Evolutionary conservation across 1,284 basidiomycete species (phyloP).

Genomic region (Volvariella volvacea): DNA sequence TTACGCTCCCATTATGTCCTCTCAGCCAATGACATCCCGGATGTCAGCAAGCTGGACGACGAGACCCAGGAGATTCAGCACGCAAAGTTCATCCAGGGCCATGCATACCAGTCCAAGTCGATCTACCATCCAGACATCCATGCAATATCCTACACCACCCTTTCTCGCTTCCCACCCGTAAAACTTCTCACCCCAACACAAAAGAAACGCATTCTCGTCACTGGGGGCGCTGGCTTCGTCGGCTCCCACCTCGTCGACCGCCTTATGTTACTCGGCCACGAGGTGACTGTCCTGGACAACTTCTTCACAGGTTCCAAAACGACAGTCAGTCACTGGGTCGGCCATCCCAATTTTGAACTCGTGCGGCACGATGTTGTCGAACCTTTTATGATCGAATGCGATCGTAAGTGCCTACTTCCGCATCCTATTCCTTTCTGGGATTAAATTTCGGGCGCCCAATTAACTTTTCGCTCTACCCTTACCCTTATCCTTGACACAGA

Average conservation of each 20-base stretch:
- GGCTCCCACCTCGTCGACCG: constrained; percentile 97
- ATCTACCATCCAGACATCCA: constrained; percentile 74
- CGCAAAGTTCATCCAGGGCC: constrained; percentile 46
- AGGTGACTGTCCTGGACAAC: constrained; percentile 96
- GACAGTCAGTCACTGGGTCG: constrained; percentile 90
- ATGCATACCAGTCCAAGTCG: constrained; percentile 74
- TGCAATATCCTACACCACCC: constrained; percentile 86
- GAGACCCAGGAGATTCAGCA: constrained; percentile 39
- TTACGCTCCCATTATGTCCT: constrained; percentile 74
- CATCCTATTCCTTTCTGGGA: constrained; percentile 1
- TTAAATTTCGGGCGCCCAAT: constrained; percentile 1
- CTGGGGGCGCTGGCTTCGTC: constrained; percentile 96
- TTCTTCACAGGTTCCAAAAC: constrained; percentile 98
- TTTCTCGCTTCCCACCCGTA: constrained; percentile 88
- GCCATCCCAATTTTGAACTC: constrained; percentile 98
- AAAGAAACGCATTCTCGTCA: constrained; percentile 89
- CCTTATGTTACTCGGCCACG: constrained; percentile 95
- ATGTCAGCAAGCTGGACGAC: constrained; percentile 27
- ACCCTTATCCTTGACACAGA: constrained; percentile 38
- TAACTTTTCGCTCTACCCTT: constrained; percentile 7
- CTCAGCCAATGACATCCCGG: constrained; percentile 31
- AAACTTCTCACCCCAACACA: constrained; percentile 72
- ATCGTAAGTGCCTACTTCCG: constrained; percentile 60
- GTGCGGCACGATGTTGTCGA: constrained; percentile 96
- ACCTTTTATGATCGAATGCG: constrained; percentile 95